Percentiles rank a stretch among this genome's conserved stretches.
Conservation (phyloP, 1,139 yeast species). For the Sugiyamaella japonica region DNA sequence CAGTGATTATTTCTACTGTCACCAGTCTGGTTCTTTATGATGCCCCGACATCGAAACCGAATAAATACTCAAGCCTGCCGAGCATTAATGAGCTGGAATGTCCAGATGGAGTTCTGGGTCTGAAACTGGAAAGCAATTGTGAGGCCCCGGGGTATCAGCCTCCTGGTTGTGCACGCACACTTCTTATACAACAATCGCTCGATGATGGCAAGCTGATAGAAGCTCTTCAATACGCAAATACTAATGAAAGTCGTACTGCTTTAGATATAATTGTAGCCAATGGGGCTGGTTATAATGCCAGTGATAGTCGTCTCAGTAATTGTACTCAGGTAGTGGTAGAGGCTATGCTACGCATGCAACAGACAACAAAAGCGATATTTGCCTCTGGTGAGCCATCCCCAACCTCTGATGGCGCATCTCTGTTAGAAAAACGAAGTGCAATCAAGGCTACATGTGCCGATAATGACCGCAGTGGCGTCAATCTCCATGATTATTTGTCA, state of each 20-base stretch:
- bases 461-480: constrained; percentile 3
- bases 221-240: constrained; percentile 11
- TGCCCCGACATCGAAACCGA: neutral
- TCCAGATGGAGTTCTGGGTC: constrained; percentile 13
- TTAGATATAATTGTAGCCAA: neutral
- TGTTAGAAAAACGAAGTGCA: neutral
- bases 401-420: neutral
- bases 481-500: constrained; percentile 1
- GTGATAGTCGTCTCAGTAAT: constrained; percentile 10
- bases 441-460: constrained; percentile 6
- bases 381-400: neutral
- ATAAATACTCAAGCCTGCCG: neutral
- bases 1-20: neutral
- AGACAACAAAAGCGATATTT: neutral
- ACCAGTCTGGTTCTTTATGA: constrained; percentile 2
- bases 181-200: constrained; percentile 9
- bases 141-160: constrained; percentile 2
- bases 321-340: constrained; percentile 11
- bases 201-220: constrained; percentile 11
- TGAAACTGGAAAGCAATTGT: constrained; percentile 8
- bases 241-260: constrained; percentile 9
- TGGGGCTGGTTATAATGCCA: constrained; percentile 5
- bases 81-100: constrained; percentile 12
- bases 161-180: neutral
- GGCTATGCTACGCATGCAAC: constrained; percentile 10